Percentiles rank a stretch among this genome's conserved stretches.
phyloP scores from a whole-genome alignment of 2,329 filamentous ascomycete species.

The Botrytis fabae region DNA sequence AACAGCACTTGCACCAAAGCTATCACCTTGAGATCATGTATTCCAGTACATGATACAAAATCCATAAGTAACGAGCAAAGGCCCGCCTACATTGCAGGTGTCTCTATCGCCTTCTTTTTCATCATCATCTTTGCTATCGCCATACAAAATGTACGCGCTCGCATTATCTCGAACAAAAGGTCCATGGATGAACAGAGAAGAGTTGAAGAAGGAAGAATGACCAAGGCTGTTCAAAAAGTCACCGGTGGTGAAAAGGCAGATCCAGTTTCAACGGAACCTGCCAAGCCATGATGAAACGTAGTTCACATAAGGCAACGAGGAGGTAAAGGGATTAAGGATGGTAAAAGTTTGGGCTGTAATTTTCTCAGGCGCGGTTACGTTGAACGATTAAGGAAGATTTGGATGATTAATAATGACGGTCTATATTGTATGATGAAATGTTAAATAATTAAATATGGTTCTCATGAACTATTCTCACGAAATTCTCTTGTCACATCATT shows the following conservation, averaged over 20 bases:
- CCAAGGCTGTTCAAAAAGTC: background rate
- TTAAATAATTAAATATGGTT: background rate
- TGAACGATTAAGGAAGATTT: background rate
- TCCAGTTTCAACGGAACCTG: background rate
- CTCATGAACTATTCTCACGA: background rate
- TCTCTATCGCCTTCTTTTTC: background rate
- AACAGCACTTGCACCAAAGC: background rate
- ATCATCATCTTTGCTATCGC: background rate
- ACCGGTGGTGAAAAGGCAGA: background rate
- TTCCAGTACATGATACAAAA: background rate
- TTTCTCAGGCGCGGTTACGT: background rate
- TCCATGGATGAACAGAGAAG: background rate
- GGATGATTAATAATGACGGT: background rate
- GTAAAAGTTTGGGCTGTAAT: background rate
- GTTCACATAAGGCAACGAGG: background rate
- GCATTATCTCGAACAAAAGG: background rate
- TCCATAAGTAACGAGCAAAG: background rate
- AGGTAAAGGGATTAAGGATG: background rate
- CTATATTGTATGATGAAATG: background rate
- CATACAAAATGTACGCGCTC: background rate
- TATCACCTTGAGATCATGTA: background rate
- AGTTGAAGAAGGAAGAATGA: background rate
- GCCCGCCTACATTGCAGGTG: background rate
- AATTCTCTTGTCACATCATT: background rate
- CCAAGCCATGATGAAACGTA: background rate